Base-by-base conservation (phyloP, 2,329 filamentous ascomycete genomes). In the Fonsecaea nubica region DNA sequence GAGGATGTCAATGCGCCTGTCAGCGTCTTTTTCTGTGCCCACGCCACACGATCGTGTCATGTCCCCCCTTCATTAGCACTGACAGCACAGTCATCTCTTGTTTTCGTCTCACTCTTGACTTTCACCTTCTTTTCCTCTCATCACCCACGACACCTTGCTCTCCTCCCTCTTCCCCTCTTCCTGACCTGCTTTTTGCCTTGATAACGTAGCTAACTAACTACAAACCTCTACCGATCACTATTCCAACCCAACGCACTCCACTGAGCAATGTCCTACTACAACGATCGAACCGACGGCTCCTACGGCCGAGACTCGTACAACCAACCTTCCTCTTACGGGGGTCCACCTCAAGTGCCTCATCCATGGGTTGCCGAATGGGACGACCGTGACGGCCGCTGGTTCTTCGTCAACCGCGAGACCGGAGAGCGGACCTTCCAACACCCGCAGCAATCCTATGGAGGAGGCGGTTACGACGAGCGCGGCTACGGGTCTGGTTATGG, bases 311-410 rank as follows among this genome's bases (percentile, higher is more conserved):
- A 30, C 50, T 40, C 42, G 4, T 63, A 65, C 36, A 36, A 54
- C 48, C 58, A 66, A 32, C 53, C 57, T 38, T 64, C 62, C 40
- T 55, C 55, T 21, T 69, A 62, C 59, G 63, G 66, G 18, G 64
- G 63, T 9, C 64, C 65, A 13, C 72, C 72, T 40, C 63, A 66
- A 40, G 69, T 78, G 9, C 78, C 80, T 8, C 75, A 75, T 38
- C 81, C 81, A 15, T 84, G 82, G 82, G 70, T 77, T 53, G 75
- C 81, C n/a, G 77, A 77, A 58, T 83, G 80, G 80, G 78, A 81
- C 56, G 73, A 75, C 25, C 75, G 74, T 60, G 76, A 77, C 25
- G 69, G 75, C 42, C 77, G 80, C 70, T 83, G 78, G 76, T 72
- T 80, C 72, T 84, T 78, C 74, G 73, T 83, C 67, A 84, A 84